These are phyloP conservation scores for Paramyrothecium sp. DNA, from an alignment of 2,329 filamentous ascomycete genomes.

Conservation along the genomic window DNA sequence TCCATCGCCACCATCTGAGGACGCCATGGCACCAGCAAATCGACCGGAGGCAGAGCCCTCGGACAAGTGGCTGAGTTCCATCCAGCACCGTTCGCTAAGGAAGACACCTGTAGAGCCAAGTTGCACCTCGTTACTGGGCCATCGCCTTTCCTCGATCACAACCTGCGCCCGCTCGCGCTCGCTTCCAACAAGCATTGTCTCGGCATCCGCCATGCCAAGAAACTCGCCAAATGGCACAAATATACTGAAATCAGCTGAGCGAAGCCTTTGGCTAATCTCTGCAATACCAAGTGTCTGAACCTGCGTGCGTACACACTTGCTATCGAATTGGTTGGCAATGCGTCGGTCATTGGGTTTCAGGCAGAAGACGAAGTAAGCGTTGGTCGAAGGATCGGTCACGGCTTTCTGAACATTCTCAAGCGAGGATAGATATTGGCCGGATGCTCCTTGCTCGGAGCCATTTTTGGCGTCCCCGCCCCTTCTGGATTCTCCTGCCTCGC, in stretches of 20 bases:
- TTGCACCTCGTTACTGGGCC: constrained; percentile 88
- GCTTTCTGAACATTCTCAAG: constrained; percentile 90
- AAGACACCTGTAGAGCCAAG: constrained; percentile 93
- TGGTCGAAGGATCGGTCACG: constrained; percentile 77
- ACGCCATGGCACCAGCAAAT: constrained; percentile 17
- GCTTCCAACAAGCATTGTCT: constrained; percentile 83
- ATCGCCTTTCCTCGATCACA: constrained; percentile 87
- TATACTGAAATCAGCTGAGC: constrained; percentile 91
- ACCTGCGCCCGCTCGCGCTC: constrained; percentile 89
- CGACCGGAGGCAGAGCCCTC: constrained; percentile 56
- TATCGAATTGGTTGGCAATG: constrained; percentile 98
- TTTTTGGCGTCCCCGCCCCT: constrained; percentile 36
- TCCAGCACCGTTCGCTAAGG: constrained; percentile 93
- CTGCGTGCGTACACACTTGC: constrained; percentile 94
- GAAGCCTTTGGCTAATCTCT: constrained; percentile 90
- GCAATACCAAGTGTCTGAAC: constrained; percentile 95
- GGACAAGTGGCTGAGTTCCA: constrained; percentile 76
- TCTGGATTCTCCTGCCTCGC: constrained; percentile 44
- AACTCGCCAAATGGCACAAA: constrained; percentile 97
- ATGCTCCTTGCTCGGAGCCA: constrained; percentile 76
- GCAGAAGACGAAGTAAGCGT: constrained; percentile 95
- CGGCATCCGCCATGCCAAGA: constrained; percentile 80
- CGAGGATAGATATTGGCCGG: constrained; percentile 86
- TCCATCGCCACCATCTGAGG: constrained; percentile 62
- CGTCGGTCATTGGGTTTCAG: constrained; percentile 95